Evolutionary conservation across 768 basidiomycete genomes (phyloP).

Genomic region (Boletus eberwhitei): DNA sequence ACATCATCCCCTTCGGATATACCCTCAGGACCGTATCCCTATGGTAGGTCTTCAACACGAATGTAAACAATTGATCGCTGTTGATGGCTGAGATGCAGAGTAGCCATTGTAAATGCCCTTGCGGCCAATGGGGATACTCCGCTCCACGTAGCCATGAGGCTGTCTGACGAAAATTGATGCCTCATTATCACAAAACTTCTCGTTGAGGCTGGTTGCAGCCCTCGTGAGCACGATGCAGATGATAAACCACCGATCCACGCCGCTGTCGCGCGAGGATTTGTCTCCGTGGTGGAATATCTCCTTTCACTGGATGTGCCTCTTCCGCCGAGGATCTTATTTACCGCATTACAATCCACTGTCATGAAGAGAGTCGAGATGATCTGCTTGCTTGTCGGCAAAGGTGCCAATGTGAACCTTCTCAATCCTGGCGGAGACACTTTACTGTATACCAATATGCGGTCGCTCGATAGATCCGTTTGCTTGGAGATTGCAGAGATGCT

Average conservation of each 20-base stretch:
- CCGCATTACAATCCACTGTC: background rate
- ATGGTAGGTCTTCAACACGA: background rate
- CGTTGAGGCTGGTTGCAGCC: background rate
- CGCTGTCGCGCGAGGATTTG: background rate
- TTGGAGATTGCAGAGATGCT: background rate
- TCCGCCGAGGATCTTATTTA: background rate
- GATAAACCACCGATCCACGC: background rate
- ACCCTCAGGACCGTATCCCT: too few species aligned
- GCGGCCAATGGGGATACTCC: constrained; percentile 8
- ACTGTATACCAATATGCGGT: background rate
- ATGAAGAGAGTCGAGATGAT: constrained; percentile 1
- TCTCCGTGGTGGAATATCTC: too few species aligned
- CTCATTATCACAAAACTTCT: background rate
- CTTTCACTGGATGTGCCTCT: too few species aligned
- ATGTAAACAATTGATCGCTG: rapidly evolving
- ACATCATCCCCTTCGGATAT: background rate
- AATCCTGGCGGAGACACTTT: background rate
- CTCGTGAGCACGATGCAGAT: background rate
- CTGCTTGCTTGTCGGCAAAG: background rate
- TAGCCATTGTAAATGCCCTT: background rate
- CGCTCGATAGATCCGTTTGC: background rate
- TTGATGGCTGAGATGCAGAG: background rate
- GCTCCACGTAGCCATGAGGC: background rate
- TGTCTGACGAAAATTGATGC: constrained; percentile 2
- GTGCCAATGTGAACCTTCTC: background rate